Evolutionary conservation across 73 alveolate genomes (phyloP), one percentile per base, ranked within the genome.

Genomic region (Paramecium primaurelia): DNA sequence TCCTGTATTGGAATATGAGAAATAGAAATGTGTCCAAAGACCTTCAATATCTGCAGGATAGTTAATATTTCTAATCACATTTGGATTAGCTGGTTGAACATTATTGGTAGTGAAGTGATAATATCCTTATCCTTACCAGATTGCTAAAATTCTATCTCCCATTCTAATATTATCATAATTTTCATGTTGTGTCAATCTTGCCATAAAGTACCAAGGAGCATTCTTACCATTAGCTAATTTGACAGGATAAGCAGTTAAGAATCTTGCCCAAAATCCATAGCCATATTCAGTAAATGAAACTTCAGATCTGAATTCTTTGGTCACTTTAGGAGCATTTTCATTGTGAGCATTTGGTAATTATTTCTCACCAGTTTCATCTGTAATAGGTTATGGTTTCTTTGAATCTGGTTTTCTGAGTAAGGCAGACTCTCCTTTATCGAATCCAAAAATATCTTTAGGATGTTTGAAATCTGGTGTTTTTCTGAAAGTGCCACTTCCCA

Each of bases 31-130:
- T 58, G 93, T 86, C 93, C 93, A 86, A 12, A 86, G 59, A 26
- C 93, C 93, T 58, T 86, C 93, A 86, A 86, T 86, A 36, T 86
- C 93, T 26, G 47, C 86, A 5, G 93, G 93, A 18, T 86, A 86
- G 49, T 86, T 64, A n/a, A 86, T 86, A 68, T 86, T 86, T 59
- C 71, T 34, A 4, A 58, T 86, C 20, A 30, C 47, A 86, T 86
- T 86, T 9, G 59, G 85, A 58, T 86, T 86, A 0, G 58, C 89
- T 42, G 84, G 58, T 40, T 28, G 36, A 25, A 64, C 71, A 80
- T 80, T 80, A 12, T 47, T 44, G 44, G 91, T 80, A 3, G 91
- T 80, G 75, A 86, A 86, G 64, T 86, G 93, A 58, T 86, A 86
- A 58, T 26, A 86, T 36, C 93, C 93, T 86, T 47, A 18, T 28